These are phyloP conservation scores for Fragilaria crotonensis DNA, from an alignment of 108 stramenopile species.

Conservation along the genomic window DNA sequence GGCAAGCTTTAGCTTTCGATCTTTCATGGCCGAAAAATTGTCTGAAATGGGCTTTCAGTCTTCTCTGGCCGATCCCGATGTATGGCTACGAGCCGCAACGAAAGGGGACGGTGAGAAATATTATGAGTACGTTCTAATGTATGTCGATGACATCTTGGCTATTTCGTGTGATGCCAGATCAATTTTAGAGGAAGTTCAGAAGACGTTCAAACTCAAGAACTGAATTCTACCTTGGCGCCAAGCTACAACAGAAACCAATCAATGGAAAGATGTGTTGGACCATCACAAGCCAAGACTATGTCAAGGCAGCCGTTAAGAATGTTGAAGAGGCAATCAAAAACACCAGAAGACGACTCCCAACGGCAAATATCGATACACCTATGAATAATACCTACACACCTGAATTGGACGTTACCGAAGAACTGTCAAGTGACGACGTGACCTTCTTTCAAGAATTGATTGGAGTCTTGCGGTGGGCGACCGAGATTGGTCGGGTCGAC, in stretches of 20 bases:
- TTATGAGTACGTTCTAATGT: no score
- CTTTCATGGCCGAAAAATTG: slow-evolving; percentile 1
- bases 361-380: slow-evolving; percentile 4
- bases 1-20: slow-evolving; percentile 8
- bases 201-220: not conserved
- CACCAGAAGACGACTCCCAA: not conserved
- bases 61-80: no score
- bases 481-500: no score
- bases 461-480: slow-evolving; percentile 34
- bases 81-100: no score
- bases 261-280: not conserved
- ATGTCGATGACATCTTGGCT: no score
- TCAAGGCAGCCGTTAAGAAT: no score
- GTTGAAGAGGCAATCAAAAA: no score
- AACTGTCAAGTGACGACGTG: not conserved
- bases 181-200: not conserved
- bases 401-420: slow-evolving; percentile 7
- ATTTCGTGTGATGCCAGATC: slow-evolving; percentile 1
- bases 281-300: no score
- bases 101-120: no score
- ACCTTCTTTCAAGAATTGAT: slow-evolving; percentile 19
- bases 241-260: not conserved
- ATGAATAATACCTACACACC: slow-evolving; percentile 3
- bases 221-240: not conserved
- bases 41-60: slow-evolving; percentile 2